These are phyloP conservation scores for Syzygium oleosum DNA, from an alignment of 345 rosid genomes.

Conservation along the genomic window DNA sequence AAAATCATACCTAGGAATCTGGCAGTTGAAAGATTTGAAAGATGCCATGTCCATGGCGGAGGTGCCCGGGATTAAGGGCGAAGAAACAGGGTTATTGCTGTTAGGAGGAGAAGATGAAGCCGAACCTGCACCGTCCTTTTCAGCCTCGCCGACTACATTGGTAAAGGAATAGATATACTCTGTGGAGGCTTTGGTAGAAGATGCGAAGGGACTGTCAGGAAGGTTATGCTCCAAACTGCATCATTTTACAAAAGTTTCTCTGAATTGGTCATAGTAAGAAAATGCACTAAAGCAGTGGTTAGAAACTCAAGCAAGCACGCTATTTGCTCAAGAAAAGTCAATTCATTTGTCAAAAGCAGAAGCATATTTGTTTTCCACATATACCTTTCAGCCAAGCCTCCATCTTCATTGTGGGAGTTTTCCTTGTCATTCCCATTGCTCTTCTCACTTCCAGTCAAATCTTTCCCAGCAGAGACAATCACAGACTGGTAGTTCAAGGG, in stretches of 20 bases:
- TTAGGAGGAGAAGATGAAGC: constrained; percentile 15
- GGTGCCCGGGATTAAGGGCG: constrained; percentile 23
- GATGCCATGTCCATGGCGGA: constrained; percentile 45
- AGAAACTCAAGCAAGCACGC: neutral
- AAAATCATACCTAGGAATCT: constrained; percentile 50
- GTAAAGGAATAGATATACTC: constrained; percentile 25
- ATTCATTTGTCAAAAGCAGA: neutral
- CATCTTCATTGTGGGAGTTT: constrained; percentile 15
- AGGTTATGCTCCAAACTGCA: constrained; percentile 62
- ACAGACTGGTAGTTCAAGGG: neutral
- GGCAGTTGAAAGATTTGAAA: constrained; percentile 67
- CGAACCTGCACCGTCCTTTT: constrained; percentile 19
- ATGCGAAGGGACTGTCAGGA: constrained; percentile 70
- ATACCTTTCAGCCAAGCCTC: constrained; percentile 31
- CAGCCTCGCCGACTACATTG: constrained; percentile 12
- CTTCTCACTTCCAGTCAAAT: constrained; percentile 19
- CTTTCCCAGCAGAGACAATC: constrained; percentile 10
- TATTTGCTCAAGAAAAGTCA: neutral
- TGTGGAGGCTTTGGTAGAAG: constrained; percentile 27
- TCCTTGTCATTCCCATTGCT: constrained; percentile 25
- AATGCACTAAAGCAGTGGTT: neutral
- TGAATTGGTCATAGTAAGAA: neutral
- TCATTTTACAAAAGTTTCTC: neutral
- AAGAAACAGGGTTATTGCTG: constrained; percentile 26
- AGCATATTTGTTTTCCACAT: neutral